These are phyloP conservation scores for Ustilago trichophora DNA, from an alignment of 1,284 basidiomycete genomes.

Conservation along the genomic window DNA sequence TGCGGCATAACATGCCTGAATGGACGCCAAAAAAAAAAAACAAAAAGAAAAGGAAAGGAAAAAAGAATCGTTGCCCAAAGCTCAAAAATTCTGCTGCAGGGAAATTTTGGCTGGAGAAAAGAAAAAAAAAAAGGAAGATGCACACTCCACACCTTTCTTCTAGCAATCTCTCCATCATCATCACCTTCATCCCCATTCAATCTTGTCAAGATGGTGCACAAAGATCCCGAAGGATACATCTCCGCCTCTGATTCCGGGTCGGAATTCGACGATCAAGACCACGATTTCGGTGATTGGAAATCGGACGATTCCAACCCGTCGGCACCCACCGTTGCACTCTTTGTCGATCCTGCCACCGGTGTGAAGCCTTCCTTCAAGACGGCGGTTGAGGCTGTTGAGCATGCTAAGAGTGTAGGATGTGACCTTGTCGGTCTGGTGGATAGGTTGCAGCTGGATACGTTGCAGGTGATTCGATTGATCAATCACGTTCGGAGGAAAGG, in stretches of 20 bases:
- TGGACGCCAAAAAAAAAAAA: too few species aligned
- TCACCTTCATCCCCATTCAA: too few species aligned
- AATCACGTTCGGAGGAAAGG: constrained; percentile 55
- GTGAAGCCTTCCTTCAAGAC: constrained; percentile 30
- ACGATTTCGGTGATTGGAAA: constrained; percentile 49
- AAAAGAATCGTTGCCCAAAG: too few species aligned
- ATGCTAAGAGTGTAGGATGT: constrained; percentile 50
- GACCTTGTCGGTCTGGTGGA: constrained; percentile 51
- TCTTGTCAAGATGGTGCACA: constrained; percentile 53
- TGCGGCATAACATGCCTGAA: too few species aligned
- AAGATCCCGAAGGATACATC: constrained; percentile 27
- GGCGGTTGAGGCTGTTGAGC: constrained; percentile 47
- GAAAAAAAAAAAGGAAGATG: neutral
- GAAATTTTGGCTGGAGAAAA: too few species aligned
- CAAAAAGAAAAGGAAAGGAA: too few species aligned
- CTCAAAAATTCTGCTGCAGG: neutral
- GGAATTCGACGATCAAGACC: constrained; percentile 34
- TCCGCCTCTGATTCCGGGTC: constrained; percentile 21
- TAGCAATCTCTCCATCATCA: too few species aligned
- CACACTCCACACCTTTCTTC: constrained; percentile 2
- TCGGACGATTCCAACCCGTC: constrained; percentile 26
- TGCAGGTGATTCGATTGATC: constrained; percentile 62
- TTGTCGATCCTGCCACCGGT: constrained; percentile 10
- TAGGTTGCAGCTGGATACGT: constrained; percentile 49
- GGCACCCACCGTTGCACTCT: constrained; percentile 22